phyloP scores from a whole-genome alignment of 306 rosid genomes.

The Vicia sativa region DNA sequence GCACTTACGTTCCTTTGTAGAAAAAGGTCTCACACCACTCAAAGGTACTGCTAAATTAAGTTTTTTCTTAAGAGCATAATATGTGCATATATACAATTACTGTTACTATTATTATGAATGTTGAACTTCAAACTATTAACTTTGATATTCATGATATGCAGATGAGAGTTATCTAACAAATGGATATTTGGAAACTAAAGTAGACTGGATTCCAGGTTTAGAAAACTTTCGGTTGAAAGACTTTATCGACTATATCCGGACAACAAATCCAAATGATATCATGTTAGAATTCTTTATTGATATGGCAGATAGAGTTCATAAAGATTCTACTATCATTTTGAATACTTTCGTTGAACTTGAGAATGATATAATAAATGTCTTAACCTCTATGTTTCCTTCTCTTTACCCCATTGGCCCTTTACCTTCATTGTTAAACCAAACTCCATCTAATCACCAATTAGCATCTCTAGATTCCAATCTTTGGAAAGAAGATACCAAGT shows the following conservation, averaged over 20 bases:
- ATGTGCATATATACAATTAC: too few species aligned
- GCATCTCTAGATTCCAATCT: conserved; percentile 29
- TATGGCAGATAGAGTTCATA: neutral
- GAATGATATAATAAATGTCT: conserved; percentile 23
- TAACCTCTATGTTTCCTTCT: conserved; percentile 15
- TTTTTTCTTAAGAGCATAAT: too few species aligned
- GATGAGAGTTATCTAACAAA: conserved; percentile 38
- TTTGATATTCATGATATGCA: conserved; percentile 17
- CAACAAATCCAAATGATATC: conserved; percentile 29
- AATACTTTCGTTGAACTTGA: conserved; percentile 32
- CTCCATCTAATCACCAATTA: conserved; percentile 6
- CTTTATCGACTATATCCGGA: neutral
- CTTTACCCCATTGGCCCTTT: conserved; percentile 32
- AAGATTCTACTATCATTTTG: conserved; percentile 8
- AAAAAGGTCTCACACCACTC: conserved; percentile 36
- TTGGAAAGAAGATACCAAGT: conserved; percentile 32
- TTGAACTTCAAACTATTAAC: neutral
- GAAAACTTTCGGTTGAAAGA: conserved; percentile 33
- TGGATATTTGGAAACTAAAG: conserved; percentile 32
- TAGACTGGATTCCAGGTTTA: conserved; percentile 38
- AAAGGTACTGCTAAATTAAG: conserved; percentile 32
- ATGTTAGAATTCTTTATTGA: conserved; percentile 1
- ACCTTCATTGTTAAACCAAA: conserved; percentile 30
- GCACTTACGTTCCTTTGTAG: conserved; percentile 8
- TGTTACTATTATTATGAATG: too few species aligned